These are phyloP conservation scores for Calophaca sinica DNA, from an alignment of 306 rosid species.

Conservation along the genomic window DNA sequence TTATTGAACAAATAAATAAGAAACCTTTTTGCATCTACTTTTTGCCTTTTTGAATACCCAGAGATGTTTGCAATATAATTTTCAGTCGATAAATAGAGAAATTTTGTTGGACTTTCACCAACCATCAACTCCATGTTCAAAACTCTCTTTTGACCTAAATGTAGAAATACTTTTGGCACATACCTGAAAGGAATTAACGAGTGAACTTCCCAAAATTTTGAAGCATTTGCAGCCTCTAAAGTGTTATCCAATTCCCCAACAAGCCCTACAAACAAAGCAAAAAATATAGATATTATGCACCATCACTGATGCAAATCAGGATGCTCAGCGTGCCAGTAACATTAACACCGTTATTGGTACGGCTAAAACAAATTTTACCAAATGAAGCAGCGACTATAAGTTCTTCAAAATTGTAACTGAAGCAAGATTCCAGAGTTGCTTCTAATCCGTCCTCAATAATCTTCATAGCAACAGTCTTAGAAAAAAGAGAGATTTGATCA, in stretches of 20 bases:
- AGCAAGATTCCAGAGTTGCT: constrained; percentile 68
- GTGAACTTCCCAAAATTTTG: constrained; percentile 83
- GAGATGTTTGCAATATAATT: constrained; percentile 52
- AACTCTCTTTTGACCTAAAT: constrained; percentile 77
- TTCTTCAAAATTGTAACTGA: constrained; percentile 74
- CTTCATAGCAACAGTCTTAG: constrained; percentile 78
- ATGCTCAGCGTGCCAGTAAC: constrained; percentile 90
- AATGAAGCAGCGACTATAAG: constrained; percentile 93
- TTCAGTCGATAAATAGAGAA: constrained; percentile 65
- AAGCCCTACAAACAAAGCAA: constrained; percentile 85
- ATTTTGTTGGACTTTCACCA: constrained; percentile 90
- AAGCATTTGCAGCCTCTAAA: constrained; percentile 86
- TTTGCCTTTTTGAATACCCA: constrained; percentile 63
- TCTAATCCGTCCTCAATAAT: constrained; percentile 84
- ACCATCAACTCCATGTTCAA: constrained; percentile 91
- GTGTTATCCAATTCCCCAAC: constrained; percentile 82
- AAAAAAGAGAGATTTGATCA: constrained; percentile 88
- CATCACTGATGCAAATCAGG: constrained; percentile 83
- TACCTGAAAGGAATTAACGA: constrained; percentile 66
- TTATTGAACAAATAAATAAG: constrained; percentile 90
- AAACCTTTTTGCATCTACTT: constrained; percentile 69
- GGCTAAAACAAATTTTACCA: constrained; percentile 84
- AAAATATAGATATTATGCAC: constrained; percentile 89
- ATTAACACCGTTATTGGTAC: constrained; percentile 64
- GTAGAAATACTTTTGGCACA: constrained; percentile 70